Conservation (phyloP, 306 rosid genomes). For the Quercus dentata region DNA sequence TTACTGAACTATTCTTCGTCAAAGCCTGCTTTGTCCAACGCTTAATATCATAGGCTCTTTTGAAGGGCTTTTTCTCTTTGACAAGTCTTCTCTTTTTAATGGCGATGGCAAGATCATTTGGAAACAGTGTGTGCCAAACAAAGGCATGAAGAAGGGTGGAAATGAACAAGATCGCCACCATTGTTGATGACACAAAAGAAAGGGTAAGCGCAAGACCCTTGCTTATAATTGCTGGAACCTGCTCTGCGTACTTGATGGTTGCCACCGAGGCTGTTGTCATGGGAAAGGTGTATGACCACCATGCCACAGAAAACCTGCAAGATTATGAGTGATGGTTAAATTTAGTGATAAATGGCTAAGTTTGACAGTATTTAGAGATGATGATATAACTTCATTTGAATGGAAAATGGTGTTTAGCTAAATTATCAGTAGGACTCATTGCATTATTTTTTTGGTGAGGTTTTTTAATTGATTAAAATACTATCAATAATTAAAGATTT, state of each 20-base stretch:
- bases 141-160: slow-evolving; percentile 82
- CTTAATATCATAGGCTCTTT: slow-evolving; percentile 63
- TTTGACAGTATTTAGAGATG: too few species aligned
- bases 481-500: too few species aligned
- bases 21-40: slow-evolving; percentile 89
- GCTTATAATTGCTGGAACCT: slow-evolving; percentile 61
- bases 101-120: slow-evolving; percentile 86
- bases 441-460: too few species aligned
- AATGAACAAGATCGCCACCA: slow-evolving; percentile 60
- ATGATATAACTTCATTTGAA: too few species aligned
- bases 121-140: slow-evolving; percentile 73
- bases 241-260: slow-evolving; percentile 74
- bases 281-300: slow-evolving; percentile 91
- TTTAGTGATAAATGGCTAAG: neutral
- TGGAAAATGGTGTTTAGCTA: too few species aligned
- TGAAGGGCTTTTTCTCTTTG: slow-evolving; percentile 62
- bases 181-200: slow-evolving; percentile 67
- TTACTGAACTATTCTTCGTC: slow-evolving; percentile 32
- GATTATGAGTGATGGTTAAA: neutral
- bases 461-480: too few species aligned
- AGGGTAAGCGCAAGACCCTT: slow-evolving; percentile 66
- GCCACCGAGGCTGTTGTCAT: slow-evolving; percentile 84
- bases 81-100: slow-evolving; percentile 60
- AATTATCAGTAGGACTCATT: too few species aligned
- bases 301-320: slow-evolving; percentile 82